A percentile compares a stretch with the other conserved stretches of the same genome.
Evolutionary conservation across 2,329 filamentous ascomycete genomes (phyloP).

Genomic region (Colletotrichum sp.): DNA sequence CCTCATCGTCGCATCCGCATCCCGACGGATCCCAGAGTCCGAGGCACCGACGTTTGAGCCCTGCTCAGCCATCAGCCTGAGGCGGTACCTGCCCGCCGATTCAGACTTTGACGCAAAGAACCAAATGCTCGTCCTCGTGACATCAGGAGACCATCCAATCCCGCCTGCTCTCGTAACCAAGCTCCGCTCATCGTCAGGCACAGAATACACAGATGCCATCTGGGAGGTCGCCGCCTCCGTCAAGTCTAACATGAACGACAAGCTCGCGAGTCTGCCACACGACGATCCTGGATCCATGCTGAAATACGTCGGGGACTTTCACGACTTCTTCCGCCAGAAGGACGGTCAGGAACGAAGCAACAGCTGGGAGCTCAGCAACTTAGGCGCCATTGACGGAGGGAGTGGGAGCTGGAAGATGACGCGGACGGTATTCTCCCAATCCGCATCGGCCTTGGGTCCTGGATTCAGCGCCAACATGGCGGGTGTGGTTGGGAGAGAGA

Average conservation of each 20-base stretch:
- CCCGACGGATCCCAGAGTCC: conserved; percentile 37
- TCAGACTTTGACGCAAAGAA: conserved; percentile 32
- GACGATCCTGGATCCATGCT: conserved; percentile 51
- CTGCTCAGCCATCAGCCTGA: conserved; percentile 50
- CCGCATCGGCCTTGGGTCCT: conserved; percentile 46
- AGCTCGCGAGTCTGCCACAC: conserved; percentile 36
- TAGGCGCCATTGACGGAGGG: conserved; percentile 44
- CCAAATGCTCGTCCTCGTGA: conserved; percentile 46
- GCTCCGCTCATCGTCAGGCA: conserved; percentile 25
- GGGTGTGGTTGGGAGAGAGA: conserved; percentile 44
- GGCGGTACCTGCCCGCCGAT: conserved; percentile 36
- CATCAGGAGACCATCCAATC: conserved; percentile 37
- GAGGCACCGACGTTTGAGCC: conserved; percentile 38
- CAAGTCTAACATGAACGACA: conserved; percentile 38
- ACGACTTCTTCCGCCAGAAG: conserved; percentile 42
- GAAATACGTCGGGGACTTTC: conserved; percentile 48
- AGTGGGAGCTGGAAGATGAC: conserved; percentile 39
- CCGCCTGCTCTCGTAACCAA: conserved; percentile 25
- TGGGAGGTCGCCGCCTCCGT: conserved; percentile 47
- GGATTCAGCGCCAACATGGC: conserved; percentile 51
- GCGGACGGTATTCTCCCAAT: conserved; percentile 56
- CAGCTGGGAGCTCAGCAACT: conserved; percentile 60
- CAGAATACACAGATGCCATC: conserved; percentile 33
- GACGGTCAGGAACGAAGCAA: conserved; percentile 45
- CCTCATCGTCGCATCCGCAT: conserved; percentile 46